Evolutionary conservation across 202 grass and related monocot genomes (phyloP).

Genomic region (Digitaria exilis): DNA sequence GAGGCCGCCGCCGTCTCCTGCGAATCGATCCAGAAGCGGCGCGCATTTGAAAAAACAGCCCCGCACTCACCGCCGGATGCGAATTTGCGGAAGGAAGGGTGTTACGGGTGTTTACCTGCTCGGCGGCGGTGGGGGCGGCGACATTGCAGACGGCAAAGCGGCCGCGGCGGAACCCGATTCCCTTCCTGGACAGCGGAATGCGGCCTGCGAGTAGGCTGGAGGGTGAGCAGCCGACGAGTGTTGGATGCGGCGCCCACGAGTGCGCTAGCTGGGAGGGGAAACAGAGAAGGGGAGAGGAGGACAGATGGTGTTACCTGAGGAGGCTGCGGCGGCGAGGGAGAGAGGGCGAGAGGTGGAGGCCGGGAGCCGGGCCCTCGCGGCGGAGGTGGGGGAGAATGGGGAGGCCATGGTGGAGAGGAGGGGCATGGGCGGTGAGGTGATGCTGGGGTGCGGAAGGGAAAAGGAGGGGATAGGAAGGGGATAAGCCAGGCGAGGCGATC

Average conservation of each 20-base stretch:
- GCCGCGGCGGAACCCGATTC: slow-evolving; percentile 25
- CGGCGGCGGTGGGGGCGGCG: slow-evolving; percentile 49
- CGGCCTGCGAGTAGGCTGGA: slow-evolving; percentile 23
- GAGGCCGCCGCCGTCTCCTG: slow-evolving; percentile 32
- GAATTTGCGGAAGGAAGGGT: background rate
- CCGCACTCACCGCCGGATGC: background rate
- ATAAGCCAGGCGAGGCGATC: slow-evolving; percentile 1
- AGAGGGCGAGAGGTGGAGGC: slow-evolving; percentile 35
- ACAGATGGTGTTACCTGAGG: slow-evolving; percentile 26
- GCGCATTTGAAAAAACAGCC: background rate
- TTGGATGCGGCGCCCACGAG: background rate
- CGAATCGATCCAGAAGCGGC: background rate
- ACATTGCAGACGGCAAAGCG: slow-evolving; percentile 63
- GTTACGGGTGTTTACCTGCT: slow-evolving; percentile 36
- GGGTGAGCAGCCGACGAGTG: background rate
- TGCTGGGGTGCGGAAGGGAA: background rate
- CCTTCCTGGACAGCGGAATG: slow-evolving; percentile 28
- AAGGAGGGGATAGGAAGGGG: background rate
- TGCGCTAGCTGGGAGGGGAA: background rate
- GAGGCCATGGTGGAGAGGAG: slow-evolving; percentile 42
- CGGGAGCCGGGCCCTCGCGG: slow-evolving; percentile 40
- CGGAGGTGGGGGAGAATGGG: slow-evolving; percentile 44
- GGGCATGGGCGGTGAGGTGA: background rate
- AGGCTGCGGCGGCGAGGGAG: slow-evolving; percentile 10
- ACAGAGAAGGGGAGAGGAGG: background rate